Evolutionary conservation across 2,329 filamentous ascomycete species (phyloP).

Genomic region (Fonsecaea nubica): DNA sequence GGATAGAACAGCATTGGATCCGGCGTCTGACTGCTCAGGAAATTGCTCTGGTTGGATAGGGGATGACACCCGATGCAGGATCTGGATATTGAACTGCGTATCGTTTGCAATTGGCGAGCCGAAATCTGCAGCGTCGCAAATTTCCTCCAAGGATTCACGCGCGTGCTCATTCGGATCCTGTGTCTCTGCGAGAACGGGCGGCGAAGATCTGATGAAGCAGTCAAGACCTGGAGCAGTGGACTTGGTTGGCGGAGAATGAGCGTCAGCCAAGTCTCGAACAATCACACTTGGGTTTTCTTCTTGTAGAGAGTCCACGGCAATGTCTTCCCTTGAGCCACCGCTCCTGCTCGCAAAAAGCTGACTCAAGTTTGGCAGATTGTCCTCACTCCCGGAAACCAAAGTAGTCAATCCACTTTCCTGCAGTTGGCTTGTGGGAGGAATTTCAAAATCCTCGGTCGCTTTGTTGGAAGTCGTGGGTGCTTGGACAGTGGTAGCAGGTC

Average conservation of each 20-base stretch:
- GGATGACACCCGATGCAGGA: slow-evolving; percentile 34
- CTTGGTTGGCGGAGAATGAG: not conserved
- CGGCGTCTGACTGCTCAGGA: not conserved
- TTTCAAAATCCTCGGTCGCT: slow-evolving; percentile 24
- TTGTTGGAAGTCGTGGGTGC: not conserved
- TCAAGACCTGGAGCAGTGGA: not conserved
- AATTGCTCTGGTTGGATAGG: slow-evolving; percentile 17
- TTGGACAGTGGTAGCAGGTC: not conserved
- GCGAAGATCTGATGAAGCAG: not conserved
- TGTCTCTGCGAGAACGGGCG: not conserved
- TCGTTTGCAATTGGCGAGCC: slow-evolving; percentile 38
- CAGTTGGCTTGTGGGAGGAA: slow-evolving; percentile 34
- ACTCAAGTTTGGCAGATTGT: slow-evolving; percentile 20
- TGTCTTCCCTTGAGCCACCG: not conserved
- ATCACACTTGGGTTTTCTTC: not conserved
- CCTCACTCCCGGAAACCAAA: slow-evolving; percentile 13
- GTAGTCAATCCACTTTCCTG: slow-evolving; percentile 10
- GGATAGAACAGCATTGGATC: not conserved
- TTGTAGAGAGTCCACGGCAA: slow-evolving; percentile 2
- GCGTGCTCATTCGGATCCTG: not conserved
- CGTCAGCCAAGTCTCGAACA: slow-evolving; percentile 11
- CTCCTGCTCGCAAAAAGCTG: slow-evolving; percentile 4
- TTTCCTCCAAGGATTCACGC: not conserved
- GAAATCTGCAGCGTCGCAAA: slow-evolving; percentile 28
- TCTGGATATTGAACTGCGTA: slow-evolving; percentile 36